Base-by-base conservation (phyloP, 768 basidiomycete species). In the Pleurotus ostreatus region DNA sequence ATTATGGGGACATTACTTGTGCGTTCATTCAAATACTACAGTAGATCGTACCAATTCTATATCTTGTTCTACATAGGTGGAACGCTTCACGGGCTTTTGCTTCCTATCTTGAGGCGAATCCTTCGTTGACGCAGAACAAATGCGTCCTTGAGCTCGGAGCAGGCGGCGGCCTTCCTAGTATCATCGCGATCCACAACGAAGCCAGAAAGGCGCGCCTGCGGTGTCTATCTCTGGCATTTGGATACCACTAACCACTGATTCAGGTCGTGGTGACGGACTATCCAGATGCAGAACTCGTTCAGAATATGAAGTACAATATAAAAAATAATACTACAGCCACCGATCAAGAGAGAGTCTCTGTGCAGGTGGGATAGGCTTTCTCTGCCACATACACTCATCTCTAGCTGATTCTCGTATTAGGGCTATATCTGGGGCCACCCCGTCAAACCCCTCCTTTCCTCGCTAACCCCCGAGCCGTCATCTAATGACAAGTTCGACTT, bases 221-320 rank as follows among this genome's bases (percentile, higher is more conserved):
- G 9, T 41, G 23, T 25, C 5, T 25, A 25, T 25, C 4, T 18
- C 39, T n/a, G 9, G 18, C 16, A 23, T 46, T 43, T 37, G 30
- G 41, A 49, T 47, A 11, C 39, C 44, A 16, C 12, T 44, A 16
- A 13, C 30, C 20, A 37, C n/a, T 43, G 51, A 43, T 23, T 11
- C 61, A 92, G 90, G 85, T 87, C 2, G 81, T 97, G 2, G 70
- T 94, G 46, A 97, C 97, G 0, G 97, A 99, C 69, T 98, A 98
- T 67, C 96, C 96, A 0, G 96, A 98, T 59, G 63, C 74, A 1
- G 67, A 76, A 9, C 78, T 98, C 25, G 68, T 98, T 22, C 75
- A 86, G 2, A 98, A 98, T 66, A 76, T 98, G 26, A 64, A 69
- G 4, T 67, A 78, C 51, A 98, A 98, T 64, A 79, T 91, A 0